phyloP scores from a whole-genome alignment of 2,329 filamentous ascomycete species.

The Pseudogymnoascus sp. region DNA sequence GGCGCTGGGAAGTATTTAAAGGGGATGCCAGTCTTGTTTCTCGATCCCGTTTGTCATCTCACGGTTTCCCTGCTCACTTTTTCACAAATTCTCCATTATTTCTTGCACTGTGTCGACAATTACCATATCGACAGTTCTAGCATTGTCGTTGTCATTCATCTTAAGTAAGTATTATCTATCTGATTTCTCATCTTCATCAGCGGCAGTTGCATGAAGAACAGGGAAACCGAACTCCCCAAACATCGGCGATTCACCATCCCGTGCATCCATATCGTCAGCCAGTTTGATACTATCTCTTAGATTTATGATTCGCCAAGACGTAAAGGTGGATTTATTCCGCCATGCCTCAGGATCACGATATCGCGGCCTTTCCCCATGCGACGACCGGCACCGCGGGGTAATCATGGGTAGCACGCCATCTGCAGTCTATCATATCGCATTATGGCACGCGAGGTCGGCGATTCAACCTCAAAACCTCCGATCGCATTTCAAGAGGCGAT shows the following conservation, averaged over 20 bases:
- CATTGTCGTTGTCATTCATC: neutral
- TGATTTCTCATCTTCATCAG: neutral
- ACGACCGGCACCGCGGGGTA: neutral
- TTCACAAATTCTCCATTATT: neutral
- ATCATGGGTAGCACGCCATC: neutral
- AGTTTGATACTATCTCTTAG: neutral
- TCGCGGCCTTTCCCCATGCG: neutral
- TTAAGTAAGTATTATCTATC: neutral
- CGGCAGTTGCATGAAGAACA: neutral
- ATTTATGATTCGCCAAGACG: neutral
- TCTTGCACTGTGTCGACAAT: neutral
- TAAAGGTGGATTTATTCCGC: neutral
- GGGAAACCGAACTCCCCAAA: neutral
- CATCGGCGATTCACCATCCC: conserved; percentile 5
- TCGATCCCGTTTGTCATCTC: neutral
- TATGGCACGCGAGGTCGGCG: neutral
- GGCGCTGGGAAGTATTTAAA: neutral
- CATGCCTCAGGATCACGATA: neutral
- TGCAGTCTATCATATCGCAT: neutral
- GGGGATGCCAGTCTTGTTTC: neutral
- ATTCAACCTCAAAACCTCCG: neutral
- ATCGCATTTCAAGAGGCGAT: neutral
- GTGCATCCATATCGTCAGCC: neutral
- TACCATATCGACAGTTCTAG: neutral
- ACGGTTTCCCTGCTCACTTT: neutral